phyloP scores from a whole-genome alignment of 306 rosid species.

The Abrus pulchellus region DNA sequence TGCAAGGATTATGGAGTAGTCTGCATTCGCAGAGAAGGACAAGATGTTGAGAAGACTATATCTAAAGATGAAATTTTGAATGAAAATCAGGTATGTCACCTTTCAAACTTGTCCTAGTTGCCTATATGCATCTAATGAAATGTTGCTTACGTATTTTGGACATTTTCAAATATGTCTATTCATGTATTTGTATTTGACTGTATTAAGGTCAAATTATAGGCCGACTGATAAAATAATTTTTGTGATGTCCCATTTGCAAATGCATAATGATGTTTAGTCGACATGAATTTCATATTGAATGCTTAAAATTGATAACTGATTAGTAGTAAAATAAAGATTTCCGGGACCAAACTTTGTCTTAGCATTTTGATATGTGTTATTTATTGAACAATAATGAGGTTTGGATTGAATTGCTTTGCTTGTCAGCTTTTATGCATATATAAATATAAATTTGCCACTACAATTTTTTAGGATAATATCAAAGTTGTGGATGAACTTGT shows the following conservation, averaged over 20 bases:
- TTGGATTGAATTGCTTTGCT: constrained; percentile 34
- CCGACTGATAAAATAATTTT: not conserved
- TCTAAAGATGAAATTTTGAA: constrained; percentile 44
- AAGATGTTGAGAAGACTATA: constrained; percentile 49
- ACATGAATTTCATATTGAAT: constrained; percentile 21
- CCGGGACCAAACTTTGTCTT: not conserved
- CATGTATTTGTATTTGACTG: constrained; percentile 32
- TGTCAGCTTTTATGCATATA: constrained; percentile 24
- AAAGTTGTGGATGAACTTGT: constrained; percentile 78
- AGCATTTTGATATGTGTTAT: constrained; percentile 12
- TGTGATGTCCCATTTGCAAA: not conserved
- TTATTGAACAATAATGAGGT: constrained; percentile 23
- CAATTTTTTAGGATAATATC: constrained; percentile 66
- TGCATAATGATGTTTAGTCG: not conserved
- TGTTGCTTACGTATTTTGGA: not conserved
- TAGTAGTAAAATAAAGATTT: not conserved
- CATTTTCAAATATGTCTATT: constrained; percentile 16
- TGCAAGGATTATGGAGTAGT: constrained; percentile 55
- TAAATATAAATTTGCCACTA: constrained; percentile 20
- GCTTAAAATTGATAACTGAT: not conserved
- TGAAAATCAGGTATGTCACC: constrained; percentile 44
- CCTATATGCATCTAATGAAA: not conserved
- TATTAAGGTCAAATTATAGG: constrained; percentile 17
- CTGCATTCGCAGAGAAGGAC: constrained; percentile 57
- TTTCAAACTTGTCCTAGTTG: not conserved